A percentile compares a stretch with the other conserved stretches of the same genome.
phyloP scores from a whole-genome alignment of 2,329 filamentous ascomycete species.

The Chaetomiaceae sp. region DNA sequence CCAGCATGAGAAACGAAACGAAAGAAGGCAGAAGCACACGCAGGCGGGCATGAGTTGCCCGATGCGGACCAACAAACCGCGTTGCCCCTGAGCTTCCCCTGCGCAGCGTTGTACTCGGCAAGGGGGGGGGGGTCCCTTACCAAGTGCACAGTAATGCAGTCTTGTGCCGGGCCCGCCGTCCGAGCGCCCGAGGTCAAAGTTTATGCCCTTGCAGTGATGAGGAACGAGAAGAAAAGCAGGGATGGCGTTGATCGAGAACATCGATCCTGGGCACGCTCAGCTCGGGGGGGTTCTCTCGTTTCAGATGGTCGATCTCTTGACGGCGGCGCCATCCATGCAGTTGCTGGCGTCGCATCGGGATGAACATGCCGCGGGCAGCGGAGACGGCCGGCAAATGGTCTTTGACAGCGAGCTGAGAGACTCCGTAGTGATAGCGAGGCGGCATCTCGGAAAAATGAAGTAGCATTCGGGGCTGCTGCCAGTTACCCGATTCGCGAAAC shows the following conservation, averaged over 20 bases:
- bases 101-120: no score
- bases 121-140: neutral
- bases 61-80: no score
- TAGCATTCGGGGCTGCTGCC: no score
- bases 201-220: constrained; percentile 7
- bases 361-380: neutral
- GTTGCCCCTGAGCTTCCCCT: no score
- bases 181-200: constrained; percentile 6
- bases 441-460: no score
- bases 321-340: constrained; percentile 4
- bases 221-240: constrained; percentile 5
- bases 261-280: constrained; percentile 4
- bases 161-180: constrained; percentile 4
- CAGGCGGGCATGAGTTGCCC: no score
- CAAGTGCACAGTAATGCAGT: neutral
- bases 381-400: neutral
- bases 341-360: neutral
- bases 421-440: no score
- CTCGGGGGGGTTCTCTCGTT: constrained; percentile 5
- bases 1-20: no score
- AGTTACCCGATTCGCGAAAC: no score
- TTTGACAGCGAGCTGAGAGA: no score
- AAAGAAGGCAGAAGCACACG: no score
- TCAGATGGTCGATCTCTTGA: constrained; percentile 16
- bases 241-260: constrained; percentile 5